Evolutionary conservation across 148 eudicot species (phyloP), one percentile per base, ranked within the genome.

Genomic region (Rhododendron henanense): DNA sequence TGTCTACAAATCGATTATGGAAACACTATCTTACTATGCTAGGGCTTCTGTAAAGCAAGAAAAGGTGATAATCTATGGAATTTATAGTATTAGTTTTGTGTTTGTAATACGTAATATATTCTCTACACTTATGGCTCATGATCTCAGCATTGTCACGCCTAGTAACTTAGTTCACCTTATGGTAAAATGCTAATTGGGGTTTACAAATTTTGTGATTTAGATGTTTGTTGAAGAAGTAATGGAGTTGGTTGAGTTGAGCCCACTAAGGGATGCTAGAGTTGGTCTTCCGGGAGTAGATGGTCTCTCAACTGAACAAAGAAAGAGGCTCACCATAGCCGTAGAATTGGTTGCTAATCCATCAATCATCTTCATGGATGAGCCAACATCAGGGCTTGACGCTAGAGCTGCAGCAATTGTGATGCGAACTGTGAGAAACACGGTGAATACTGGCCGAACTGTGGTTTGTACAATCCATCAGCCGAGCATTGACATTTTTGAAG

Each of bases 381-480:
- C 94, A 10, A 90, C 94, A 10, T 89, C 94, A 5, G 91, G 94
- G 3, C 91, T 92, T 77, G 94, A 90, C 83, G 94, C 94, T 75
- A 84, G 94, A 87, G 94, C 94, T 19, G 94, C 94, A 21, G 94
- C 94, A 71, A 92, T 92, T 79, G 92, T 92, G 45, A 92, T 92
- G 94, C 87, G 94, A 84, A 85, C 92, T 15, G 94, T 92, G 33
- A 88, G 94, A 76, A 92, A 92, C 88, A 92, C 94, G 0, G 94
- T 92, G 14, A 91, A 92, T 69, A 92, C 94, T 4, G 94, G 94
- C 15, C 83, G 94, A 84, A 92, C 94, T 44, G 92, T 92, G 85
- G 94, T 92, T n/a, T 92, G 94, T 85, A 92, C 94, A 3, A 92
- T 92, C 65, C 94, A 92, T 80, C 94, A 92, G 81, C 94, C 93